Evolutionary conservation across 164 flowering plant genomes (phyloP), one percentile per base, ranked within the genome.

Genomic region (Pachysandra terminalis): DNA sequence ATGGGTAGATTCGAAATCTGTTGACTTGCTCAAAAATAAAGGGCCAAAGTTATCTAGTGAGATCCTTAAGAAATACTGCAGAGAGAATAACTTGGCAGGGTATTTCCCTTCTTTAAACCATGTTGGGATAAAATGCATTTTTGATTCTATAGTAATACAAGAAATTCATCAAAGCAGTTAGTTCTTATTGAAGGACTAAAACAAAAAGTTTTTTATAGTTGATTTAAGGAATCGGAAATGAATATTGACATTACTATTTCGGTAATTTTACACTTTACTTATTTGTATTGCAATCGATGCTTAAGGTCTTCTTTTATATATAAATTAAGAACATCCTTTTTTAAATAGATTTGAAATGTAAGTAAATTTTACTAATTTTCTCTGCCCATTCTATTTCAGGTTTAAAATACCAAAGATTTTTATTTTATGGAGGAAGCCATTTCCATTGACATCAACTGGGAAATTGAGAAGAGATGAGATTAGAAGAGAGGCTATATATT

Each of bases 401-500:
- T 90, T 90, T 71, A 93, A 90, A 70, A 81, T 88, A 68, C 96
- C 96, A 25, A 90, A 77, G 77, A 19, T 40, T 21, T 89, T 86
- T 71, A 55, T 89, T 25, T 19, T 69, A 23, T 87, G 98, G 96
- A 78, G 68, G 51, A 81, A 77, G 61, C 84, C 85, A 0, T 93
- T 93, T 73, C 96, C 96, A 19, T n/a, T 75, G 32, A 87, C 96
- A 0, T 63, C 86, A n/a, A 86, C 82, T 0, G 96, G 98, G 60
- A 93, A 90, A 72, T 57, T 85, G 17, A 83, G 71, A 73, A 84
- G 96, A 74, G 86, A 81, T 35, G 78, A 82, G 72, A 73, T 90
- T 37, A 81, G 69, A 56, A 74, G 49, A 55, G 87, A 85, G 71
- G 89, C 75, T 51, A 65, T 74, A 49, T 74, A 83, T 24, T 77